phyloP scores from a whole-genome alignment of 257 asterid genomes.

The Plectranthus barbatus region DNA sequence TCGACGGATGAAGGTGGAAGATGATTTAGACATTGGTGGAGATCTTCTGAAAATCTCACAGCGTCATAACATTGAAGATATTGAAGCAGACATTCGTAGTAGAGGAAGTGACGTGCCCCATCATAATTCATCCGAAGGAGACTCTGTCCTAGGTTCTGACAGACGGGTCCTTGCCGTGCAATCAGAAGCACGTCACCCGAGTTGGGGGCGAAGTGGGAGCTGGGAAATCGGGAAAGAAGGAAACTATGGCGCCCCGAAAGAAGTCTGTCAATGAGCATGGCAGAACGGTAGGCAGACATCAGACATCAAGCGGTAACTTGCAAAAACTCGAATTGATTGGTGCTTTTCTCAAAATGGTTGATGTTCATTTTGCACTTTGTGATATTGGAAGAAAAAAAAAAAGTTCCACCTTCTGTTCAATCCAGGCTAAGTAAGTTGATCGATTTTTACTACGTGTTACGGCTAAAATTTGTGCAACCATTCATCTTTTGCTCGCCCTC shows the following conservation, averaged over 20 bases:
- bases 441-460: conserved; percentile 12
- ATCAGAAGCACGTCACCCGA: conserved; percentile 40
- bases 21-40: conserved; percentile 81
- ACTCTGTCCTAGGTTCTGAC: conserved; percentile 63
- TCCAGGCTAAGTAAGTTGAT: conserved; percentile 15
- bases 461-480: conserved; percentile 20
- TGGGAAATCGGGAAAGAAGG: conserved; percentile 59
- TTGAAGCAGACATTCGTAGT: conserved; percentile 83
- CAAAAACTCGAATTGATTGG: conserved; percentile 16
- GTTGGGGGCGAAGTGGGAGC: conserved; percentile 64
- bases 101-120: conserved; percentile 79
- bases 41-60: conserved; percentile 91
- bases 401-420: background rate
- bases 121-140: conserved; percentile 62
- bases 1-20: conserved; percentile 81
- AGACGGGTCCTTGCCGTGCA: conserved; percentile 45
- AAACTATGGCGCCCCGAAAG: conserved; percentile 30
- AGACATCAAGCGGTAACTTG: conserved; percentile 12
- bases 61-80: conserved; percentile 86
- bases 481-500: conserved; percentile 10
- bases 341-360: conserved; percentile 4
- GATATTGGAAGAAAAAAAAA: conserved; percentile 17
- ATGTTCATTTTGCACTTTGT: conserved; percentile 17
- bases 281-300: background rate
- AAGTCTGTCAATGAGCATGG: conserved; percentile 31